Conservation (phyloP, 306 rosid genomes). For the Alnus glutinosa region DNA sequence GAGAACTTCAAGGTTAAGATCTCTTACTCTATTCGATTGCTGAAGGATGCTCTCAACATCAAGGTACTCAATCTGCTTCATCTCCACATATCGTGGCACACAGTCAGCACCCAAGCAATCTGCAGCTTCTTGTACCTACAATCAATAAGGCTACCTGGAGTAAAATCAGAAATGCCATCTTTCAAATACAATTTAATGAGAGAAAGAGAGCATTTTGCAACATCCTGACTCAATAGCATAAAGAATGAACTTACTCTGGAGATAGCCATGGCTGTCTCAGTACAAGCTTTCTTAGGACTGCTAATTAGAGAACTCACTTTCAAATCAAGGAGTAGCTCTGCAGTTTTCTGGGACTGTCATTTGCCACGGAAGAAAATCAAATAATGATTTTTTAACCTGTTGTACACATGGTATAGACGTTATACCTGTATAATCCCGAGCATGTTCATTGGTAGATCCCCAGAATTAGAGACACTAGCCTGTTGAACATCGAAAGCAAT, state of each 20-base stretch:
- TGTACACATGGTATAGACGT: conserved; percentile 12
- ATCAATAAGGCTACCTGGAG: conserved; percentile 24
- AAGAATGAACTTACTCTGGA: conserved; percentile 61
- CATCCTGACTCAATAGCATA: conserved; percentile 6
- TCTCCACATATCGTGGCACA: conserved; percentile 80
- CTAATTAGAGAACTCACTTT: conserved; percentile 65
- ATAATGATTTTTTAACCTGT: conserved; percentile 28
- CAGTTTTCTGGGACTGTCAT: conserved; percentile 88
- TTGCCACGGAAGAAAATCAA: conserved; percentile 38
- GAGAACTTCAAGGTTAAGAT: conserved; percentile 13
- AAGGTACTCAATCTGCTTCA: conserved; percentile 61
- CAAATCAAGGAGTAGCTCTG: conserved; percentile 88
- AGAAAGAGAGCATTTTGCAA: conserved; percentile 17
- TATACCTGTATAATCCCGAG: conserved; percentile 86
- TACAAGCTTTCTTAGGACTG: conserved; percentile 69
- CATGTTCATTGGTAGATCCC: conserved; percentile 74
- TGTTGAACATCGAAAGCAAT: conserved; percentile 40
- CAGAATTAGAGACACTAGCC: conserved; percentile 46
- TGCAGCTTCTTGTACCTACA: conserved; percentile 92
- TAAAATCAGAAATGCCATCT: conserved; percentile 1
- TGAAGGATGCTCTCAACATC: conserved; percentile 53
- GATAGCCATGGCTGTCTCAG: conserved; percentile 68
- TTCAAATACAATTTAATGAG: conserved; percentile 5
- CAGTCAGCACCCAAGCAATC: conserved; percentile 96
- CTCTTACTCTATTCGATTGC: conserved; percentile 59